Conservation (phyloP, 306 rosid species). For the Begonia loranthoides region DNA sequence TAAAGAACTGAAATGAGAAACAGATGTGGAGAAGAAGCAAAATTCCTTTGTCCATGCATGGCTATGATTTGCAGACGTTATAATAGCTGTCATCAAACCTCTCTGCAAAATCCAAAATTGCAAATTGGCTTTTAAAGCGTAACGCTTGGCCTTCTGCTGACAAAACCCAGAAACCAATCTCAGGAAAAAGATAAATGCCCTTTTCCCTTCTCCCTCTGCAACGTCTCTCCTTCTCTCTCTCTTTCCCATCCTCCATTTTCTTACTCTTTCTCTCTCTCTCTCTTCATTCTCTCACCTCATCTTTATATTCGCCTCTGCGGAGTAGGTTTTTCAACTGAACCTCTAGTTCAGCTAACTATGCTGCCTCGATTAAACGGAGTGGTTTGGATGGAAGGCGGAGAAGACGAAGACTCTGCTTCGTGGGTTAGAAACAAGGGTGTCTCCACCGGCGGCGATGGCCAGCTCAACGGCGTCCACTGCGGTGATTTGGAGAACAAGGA, state of each 20-base stretch:
- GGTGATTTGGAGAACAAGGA: slow-evolving; percentile 19
- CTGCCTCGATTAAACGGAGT: slow-evolving; percentile 15
- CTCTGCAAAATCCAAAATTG: not conserved
- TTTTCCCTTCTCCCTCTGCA: slow-evolving; percentile 1
- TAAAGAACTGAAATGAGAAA: no score
- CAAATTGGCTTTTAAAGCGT: not conserved
- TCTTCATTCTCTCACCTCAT: not conserved
- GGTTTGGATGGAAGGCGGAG: slow-evolving; percentile 36
- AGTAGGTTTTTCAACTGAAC: not conserved
- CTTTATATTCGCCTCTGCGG: not conserved
- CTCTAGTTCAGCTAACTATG: not conserved
- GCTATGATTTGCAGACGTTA: not conserved
- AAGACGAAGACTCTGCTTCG: slow-evolving; percentile 30
- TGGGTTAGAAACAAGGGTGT: slow-evolving; percentile 37
- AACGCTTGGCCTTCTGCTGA: not conserved
- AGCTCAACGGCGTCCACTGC: not conserved
- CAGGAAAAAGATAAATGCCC: not conserved
- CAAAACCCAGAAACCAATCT: no score
- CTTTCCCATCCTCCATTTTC: not conserved
- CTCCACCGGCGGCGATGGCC: not conserved
- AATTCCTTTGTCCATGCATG: no score
- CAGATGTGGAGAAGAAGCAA: no score
- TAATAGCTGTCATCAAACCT: not conserved
- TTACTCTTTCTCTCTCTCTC: not conserved
- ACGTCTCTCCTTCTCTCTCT: not conserved